phyloP scores from a whole-genome alignment of 495 filamentous ascomycete genomes.

The Penicillium dipodomyicola region DNA sequence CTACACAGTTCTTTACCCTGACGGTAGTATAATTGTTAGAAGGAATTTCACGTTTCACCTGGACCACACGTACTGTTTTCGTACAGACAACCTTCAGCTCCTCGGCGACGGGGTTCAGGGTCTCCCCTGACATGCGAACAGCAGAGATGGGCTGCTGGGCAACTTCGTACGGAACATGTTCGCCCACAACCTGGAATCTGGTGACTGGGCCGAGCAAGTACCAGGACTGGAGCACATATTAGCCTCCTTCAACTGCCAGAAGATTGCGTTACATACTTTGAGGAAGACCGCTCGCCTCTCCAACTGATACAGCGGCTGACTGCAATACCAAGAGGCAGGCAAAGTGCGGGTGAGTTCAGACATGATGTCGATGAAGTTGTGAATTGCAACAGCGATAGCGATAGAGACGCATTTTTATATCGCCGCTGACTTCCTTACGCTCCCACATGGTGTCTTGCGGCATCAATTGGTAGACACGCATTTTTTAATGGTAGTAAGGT shows the following conservation, averaged over 20 bases:
- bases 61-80: slow-evolving; percentile 26
- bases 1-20: slow-evolving; percentile 35
- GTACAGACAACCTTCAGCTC: slow-evolving; percentile 46
- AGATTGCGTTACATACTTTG: slow-evolving; percentile 32
- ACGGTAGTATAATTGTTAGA: neutral
- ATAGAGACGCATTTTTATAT: neutral
- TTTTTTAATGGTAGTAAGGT: slow-evolving; percentile 11
- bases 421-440: neutral
- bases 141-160: slow-evolving; percentile 51
- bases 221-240: slow-evolving; percentile 48
- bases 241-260: slow-evolving; percentile 3
- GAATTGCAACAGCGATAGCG: neutral
- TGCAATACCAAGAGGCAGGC: slow-evolving; percentile 48
- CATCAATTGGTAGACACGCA: neutral
- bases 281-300: slow-evolving; percentile 56
- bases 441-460: neutral
- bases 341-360: slow-evolving; percentile 40
- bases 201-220: slow-evolving; percentile 62
- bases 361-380: slow-evolving; percentile 27
- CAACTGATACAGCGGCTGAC: slow-evolving; percentile 45
- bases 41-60: neutral
- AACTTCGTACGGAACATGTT: slow-evolving; percentile 53
- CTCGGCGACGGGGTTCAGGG: slow-evolving; percentile 27
- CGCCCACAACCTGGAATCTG: slow-evolving; percentile 45
- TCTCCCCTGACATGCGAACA: slow-evolving; percentile 37